Evolutionary conservation across 2,329 filamentous ascomycete genomes (phyloP).

Genomic region (Sordariomycetes sp.): DNA sequence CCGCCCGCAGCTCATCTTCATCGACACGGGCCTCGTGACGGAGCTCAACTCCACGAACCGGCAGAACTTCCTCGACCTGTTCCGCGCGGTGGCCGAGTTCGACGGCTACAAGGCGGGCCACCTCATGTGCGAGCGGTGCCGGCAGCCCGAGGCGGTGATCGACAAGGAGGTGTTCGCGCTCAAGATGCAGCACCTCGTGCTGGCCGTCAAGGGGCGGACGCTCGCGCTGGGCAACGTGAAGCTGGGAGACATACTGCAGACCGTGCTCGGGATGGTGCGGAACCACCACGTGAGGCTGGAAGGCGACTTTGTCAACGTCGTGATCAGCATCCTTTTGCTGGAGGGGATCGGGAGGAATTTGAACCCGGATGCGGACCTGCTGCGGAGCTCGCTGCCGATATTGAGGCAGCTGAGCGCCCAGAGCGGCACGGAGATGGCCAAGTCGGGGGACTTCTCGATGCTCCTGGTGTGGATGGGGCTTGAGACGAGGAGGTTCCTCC

Average conservation of each 20-base stretch:
- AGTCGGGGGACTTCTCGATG: conserved; percentile 71
- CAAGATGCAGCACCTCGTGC: conserved; percentile 92
- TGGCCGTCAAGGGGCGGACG: conserved; percentile 82
- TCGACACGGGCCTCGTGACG: conserved; percentile 91
- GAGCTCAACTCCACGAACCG: conserved; percentile 83
- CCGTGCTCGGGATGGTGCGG: conserved; percentile 86
- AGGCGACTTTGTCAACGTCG: conserved; percentile 96
- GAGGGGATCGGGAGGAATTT: conserved; percentile 87
- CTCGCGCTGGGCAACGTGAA: conserved; percentile 89
- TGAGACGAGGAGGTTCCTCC: conserved; percentile 79
- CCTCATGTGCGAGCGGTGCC: conserved; percentile 91
- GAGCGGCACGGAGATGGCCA: conserved; percentile 58
- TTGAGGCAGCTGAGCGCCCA: conserved; percentile 77
- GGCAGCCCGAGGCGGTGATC: conserved; percentile 82
- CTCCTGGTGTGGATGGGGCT: conserved; percentile 84
- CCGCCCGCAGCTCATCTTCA: conserved; percentile 90
- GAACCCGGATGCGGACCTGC: conserved; percentile 78
- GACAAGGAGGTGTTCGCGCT: conserved; percentile 86
- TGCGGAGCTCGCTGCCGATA: conserved; percentile 80
- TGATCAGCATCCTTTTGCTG: conserved; percentile 84
- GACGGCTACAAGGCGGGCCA: conserved; percentile 92
- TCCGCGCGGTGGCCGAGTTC: conserved; percentile 92
- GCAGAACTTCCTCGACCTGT: conserved; percentile 85
- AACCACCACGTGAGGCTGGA: conserved; percentile 87
- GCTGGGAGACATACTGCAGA: conserved; percentile 88